phyloP scores from a whole-genome alignment of 1,284 basidiomycete genomes.

The Marasmius oreades region DNA sequence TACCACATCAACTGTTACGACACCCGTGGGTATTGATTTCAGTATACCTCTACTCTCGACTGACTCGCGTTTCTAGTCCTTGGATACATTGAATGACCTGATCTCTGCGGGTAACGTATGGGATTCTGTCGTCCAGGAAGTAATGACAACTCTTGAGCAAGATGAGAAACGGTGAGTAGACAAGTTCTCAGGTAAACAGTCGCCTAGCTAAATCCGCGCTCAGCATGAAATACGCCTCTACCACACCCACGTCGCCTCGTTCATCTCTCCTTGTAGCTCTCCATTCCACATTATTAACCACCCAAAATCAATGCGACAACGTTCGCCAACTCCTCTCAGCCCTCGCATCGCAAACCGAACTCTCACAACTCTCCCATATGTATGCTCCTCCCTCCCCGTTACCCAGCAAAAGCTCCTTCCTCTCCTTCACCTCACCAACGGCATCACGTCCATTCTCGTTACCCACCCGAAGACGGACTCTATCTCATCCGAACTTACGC shows the following conservation, averaged over 20 bases:
- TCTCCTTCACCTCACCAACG: slow-evolving; percentile 15
- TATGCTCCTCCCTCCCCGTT: slow-evolving; percentile 70
- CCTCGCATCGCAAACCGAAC: slow-evolving; percentile 62
- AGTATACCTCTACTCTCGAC: neutral
- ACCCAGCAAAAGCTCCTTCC: slow-evolving; percentile 26
- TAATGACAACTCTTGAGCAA: slow-evolving; percentile 57
- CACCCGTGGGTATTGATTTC: slow-evolving; percentile 42
- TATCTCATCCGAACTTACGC: slow-evolving; percentile 21
- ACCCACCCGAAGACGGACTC: slow-evolving; percentile 28
- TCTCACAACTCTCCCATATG: slow-evolving; percentile 77
- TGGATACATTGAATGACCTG: slow-evolving; percentile 61
- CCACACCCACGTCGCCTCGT: slow-evolving; percentile 45
- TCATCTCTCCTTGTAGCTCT: slow-evolving; percentile 65
- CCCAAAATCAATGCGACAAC: slow-evolving; percentile 74
- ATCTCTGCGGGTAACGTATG: slow-evolving; percentile 63
- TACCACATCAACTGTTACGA: slow-evolving; percentile 43
- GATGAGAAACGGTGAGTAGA: slow-evolving; percentile 59
- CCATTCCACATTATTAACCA: slow-evolving; percentile 67
- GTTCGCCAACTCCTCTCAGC: slow-evolving; percentile 73
- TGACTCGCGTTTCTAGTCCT: slow-evolving; percentile 39
- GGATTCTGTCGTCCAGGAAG: slow-evolving; percentile 69
- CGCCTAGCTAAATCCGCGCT: too few species aligned
- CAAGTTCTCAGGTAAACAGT: too few species aligned
- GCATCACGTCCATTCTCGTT: slow-evolving; percentile 37
- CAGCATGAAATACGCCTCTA: slow-evolving; percentile 27